phyloP scores from a whole-genome alignment of 305 asterid genomes.

The Fraxinus latifolia region DNA sequence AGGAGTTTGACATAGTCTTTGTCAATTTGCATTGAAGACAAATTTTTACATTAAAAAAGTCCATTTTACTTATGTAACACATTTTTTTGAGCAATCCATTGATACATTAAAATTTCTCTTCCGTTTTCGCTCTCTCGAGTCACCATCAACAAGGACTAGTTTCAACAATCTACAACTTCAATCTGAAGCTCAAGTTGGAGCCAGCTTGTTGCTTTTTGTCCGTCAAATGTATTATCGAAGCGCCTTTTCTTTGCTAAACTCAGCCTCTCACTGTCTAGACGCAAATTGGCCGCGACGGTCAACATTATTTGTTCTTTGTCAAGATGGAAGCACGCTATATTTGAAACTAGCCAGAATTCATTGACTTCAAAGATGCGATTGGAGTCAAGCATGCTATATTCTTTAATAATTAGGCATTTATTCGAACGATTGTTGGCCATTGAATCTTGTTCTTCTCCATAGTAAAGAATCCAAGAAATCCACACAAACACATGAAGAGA shows the following conservation, averaged over 20 bases:
- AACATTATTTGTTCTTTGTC: neutral
- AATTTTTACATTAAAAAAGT: too few relatives aligned
- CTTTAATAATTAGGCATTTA: neutral
- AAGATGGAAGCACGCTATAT: neutral
- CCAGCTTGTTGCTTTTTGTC: neutral
- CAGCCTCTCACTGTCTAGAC: neutral
- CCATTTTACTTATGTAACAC: neutral
- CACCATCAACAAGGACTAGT: neutral
- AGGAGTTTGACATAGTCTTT: neutral
- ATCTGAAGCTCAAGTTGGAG: neutral
- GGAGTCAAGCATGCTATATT: neutral
- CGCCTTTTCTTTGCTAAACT: neutral
- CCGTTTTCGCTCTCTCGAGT: neutral
- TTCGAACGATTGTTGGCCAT: neutral
- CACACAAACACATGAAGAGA: slow-evolving; percentile 10
- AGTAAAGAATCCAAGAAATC: slow-evolving; percentile 27
- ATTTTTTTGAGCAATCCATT: neutral
- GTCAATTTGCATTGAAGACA: neutral
- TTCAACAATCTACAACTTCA: neutral
- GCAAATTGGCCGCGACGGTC: neutral
- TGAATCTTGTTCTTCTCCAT: neutral
- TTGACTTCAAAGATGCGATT: neutral
- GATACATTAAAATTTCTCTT: neutral
- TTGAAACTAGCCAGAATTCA: neutral
- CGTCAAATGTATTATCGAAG: neutral